A percentile compares a stretch with the other conserved stretches of the same genome.
These are phyloP conservation scores for Monilinia laxa DNA, from an alignment of 2,329 filamentous ascomycete species.

Conservation along the genomic window DNA sequence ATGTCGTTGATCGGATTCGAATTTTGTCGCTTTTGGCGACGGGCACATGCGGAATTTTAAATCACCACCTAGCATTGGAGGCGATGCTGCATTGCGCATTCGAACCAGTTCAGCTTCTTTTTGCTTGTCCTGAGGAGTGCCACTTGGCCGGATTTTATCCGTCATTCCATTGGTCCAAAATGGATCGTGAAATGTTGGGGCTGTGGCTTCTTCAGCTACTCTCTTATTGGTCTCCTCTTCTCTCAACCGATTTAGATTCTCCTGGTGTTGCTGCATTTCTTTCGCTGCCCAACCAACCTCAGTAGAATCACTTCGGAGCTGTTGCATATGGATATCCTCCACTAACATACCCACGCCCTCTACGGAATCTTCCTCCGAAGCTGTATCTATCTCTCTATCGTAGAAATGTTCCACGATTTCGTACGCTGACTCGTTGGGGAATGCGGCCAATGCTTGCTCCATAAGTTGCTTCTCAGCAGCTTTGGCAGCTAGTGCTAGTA, in stretches of 20 bases:
- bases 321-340: slow-evolving; percentile 30
- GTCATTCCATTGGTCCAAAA: slow-evolving; percentile 42
- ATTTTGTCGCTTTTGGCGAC: slow-evolving; percentile 80
- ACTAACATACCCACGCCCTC: slow-evolving; percentile 38
- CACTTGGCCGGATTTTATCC: slow-evolving; percentile 28
- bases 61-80: slow-evolving; percentile 85
- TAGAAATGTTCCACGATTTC: slow-evolving; percentile 42
- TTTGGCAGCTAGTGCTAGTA: slow-evolving; percentile 76
- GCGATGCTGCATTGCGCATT: slow-evolving; percentile 60
- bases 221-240: slow-evolving; percentile 40
- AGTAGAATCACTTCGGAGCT: slow-evolving; percentile 35
- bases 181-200: slow-evolving; percentile 39
- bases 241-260: slow-evolving; percentile 37
- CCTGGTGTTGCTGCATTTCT: slow-evolving; percentile 42
- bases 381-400: slow-evolving; percentile 38
- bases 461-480: slow-evolving; percentile 78
- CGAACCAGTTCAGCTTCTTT: slow-evolving; percentile 46
- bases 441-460: slow-evolving; percentile 72
- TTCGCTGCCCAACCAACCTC: slow-evolving; percentile 40
- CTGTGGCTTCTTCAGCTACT: slow-evolving; percentile 39
- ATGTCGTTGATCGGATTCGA: slow-evolving; percentile 72
- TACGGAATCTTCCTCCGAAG: slow-evolving; percentile 39
- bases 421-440: slow-evolving; percentile 61
- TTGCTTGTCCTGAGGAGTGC: slow-evolving; percentile 29
- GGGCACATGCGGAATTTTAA: slow-evolving; percentile 77